phyloP scores from a whole-genome alignment of 257 asterid genomes.

The Scutellaria galericulata region DNA sequence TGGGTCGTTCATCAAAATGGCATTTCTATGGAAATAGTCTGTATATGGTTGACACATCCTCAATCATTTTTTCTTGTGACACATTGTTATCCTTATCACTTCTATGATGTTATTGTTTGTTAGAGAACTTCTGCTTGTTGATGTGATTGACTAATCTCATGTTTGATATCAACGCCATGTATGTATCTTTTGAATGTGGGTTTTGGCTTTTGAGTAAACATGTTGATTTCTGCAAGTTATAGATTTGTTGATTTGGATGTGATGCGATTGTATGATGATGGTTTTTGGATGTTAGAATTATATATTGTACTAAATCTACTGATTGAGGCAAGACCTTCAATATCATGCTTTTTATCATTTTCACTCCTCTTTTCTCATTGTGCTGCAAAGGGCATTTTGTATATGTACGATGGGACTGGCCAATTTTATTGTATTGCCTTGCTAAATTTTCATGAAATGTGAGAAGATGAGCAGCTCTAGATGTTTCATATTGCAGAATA shows the following conservation, averaged over 20 bases:
- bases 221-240: slow-evolving; percentile 5
- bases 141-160: slow-evolving; percentile 21
- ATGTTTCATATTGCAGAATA: slow-evolving; percentile 12
- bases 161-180: slow-evolving; percentile 17
- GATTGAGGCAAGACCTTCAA: slow-evolving; percentile 19
- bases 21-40: background rate
- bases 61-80: background rate
- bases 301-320: background rate
- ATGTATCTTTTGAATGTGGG: slow-evolving; percentile 30
- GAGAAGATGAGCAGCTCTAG: slow-evolving; percentile 27
- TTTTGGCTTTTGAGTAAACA: slow-evolving; percentile 7
- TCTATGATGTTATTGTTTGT: slow-evolving; percentile 20
- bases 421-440: slow-evolving; percentile 11
- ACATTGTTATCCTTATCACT: slow-evolving; percentile 1
- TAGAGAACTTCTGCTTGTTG: slow-evolving; percentile 13
- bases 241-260: slow-evolving; percentile 25
- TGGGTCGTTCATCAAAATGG: too few species aligned
- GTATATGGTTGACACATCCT: slow-evolving; percentile 20
- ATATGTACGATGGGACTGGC: slow-evolving; percentile 21
- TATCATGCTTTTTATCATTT: background rate
- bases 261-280: slow-evolving; percentile 26
- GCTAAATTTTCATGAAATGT: slow-evolving; percentile 16
- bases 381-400: slow-evolving; percentile 20
- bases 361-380: background rate
- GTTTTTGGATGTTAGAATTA: slow-evolving; percentile 8